Conservation (phyloP, 805 yeast genomes). For the Wickerhamomyces ciferrii region DNA sequence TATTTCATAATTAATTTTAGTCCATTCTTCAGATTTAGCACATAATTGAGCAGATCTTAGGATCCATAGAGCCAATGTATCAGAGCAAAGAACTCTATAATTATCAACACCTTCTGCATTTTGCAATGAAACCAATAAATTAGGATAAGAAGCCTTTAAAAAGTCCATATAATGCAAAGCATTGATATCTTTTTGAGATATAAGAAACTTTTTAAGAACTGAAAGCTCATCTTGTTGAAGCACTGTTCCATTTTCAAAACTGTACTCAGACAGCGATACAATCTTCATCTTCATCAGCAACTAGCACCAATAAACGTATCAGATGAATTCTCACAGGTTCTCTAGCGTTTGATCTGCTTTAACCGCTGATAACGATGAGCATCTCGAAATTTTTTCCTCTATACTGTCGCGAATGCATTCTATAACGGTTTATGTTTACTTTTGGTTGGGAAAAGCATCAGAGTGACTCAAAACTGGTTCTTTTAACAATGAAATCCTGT, state of each 20-base stretch:
- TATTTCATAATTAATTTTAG: conserved; percentile 2
- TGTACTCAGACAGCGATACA: not conserved
- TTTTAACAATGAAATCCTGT: too few species aligned
- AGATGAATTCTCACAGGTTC: too few species aligned
- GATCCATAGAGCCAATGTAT: conserved; percentile 62
- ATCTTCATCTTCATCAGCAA: conserved; percentile 11
- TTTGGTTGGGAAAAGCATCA: too few species aligned
- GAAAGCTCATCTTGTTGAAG: not conserved
- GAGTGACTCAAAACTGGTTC: too few species aligned
- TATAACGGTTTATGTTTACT: not conserved
- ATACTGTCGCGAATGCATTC: not conserved
- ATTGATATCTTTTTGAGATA: conserved; percentile 12
- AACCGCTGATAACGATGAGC: conserved; percentile 4
- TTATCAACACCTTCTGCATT: conserved; percentile 28
- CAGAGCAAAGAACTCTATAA: conserved; percentile 42
- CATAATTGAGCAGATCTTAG: conserved; percentile 44
- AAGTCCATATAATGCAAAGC: conserved; percentile 7
- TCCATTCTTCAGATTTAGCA: conserved; percentile 10
- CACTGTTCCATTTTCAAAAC: conserved; percentile 10
- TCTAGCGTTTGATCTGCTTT: conserved; percentile 3
- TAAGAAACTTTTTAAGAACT: conserved; percentile 9
- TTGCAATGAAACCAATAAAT: conserved; percentile 27
- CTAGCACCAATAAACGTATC: too few species aligned
- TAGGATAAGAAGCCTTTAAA: conserved; percentile 17
- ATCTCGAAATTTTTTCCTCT: not conserved